Evolutionary conservation across 345 rosid species (phyloP).

Genomic region (Camelina hispida): DNA sequence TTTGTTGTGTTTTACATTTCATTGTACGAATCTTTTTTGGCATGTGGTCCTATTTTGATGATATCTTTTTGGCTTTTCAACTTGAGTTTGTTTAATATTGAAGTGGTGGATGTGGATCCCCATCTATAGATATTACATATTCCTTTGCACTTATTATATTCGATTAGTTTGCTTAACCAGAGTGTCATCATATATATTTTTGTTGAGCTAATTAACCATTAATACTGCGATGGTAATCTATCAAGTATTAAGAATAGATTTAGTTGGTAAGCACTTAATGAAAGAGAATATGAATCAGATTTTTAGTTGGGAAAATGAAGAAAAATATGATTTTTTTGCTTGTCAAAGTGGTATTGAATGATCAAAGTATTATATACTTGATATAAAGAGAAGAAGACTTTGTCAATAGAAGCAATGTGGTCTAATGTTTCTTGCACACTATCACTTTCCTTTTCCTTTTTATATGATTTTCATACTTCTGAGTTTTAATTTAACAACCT

Average conservation of each 20-base stretch:
- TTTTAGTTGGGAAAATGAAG: constrained; percentile 25
- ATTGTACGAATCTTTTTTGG: constrained; percentile 17
- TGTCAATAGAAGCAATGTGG: neutral
- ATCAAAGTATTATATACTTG: neutral
- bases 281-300: neutral
- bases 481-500: neutral
- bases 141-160: neutral
- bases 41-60: constrained; percentile 39
- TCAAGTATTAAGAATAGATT: constrained; percentile 8
- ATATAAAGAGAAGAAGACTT: constrained; percentile 5
- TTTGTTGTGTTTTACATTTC: neutral
- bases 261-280: constrained; percentile 27
- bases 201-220: constrained; percentile 21
- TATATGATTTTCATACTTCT: neutral
- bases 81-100: neutral
- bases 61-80: constrained; percentile 15
- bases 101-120: neutral
- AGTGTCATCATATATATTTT: too few relatives aligned
- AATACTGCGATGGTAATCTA: neutral
- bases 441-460: neutral
- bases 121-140: neutral
- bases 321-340: neutral
- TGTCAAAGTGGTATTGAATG: constrained; percentile 3
- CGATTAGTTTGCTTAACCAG: constrained; percentile 1
- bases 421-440: neutral